phyloP scores from a whole-genome alignment of 202 grass and related monocot genomes.

The Setaria viridis region DNA sequence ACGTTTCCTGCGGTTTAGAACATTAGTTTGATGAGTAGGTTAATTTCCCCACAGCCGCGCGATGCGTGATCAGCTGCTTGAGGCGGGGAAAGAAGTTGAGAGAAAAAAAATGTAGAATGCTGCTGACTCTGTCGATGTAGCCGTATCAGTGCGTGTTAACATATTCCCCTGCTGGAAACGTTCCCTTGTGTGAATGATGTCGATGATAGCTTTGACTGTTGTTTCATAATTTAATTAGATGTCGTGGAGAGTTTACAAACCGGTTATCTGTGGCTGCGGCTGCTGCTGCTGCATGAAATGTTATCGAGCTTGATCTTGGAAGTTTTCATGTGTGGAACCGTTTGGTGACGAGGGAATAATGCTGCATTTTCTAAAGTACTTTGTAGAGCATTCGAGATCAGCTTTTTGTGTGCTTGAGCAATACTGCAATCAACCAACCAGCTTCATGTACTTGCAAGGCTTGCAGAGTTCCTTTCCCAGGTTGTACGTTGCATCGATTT shows the following conservation, averaged over 20 bases:
- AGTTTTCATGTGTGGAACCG: neutral
- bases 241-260: conserved; percentile 14
- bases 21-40: conserved; percentile 30
- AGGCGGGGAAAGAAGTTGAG: conserved; percentile 22
- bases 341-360: neutral
- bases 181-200: conserved; percentile 38
- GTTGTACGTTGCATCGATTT: neutral
- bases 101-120: conserved; percentile 12
- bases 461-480: neutral
- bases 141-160: conserved; percentile 38
- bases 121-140: conserved; percentile 39
- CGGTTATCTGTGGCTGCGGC: neutral
- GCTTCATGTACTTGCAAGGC: neutral
- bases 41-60: neutral
- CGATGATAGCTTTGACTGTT: conserved; percentile 42
- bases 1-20: conserved; percentile 47
- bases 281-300: neutral
- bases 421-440: neutral
- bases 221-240: conserved; percentile 33
- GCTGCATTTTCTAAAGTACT: neutral
- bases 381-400: neutral
- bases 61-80: neutral
- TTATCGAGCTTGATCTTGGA: neutral
- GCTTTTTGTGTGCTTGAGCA: neutral
- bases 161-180: conserved; percentile 43